These are phyloP conservation scores for Pigoraptor vietnamica DNA, from an alignment of 78 protist species.

Conservation along the genomic window DNA sequence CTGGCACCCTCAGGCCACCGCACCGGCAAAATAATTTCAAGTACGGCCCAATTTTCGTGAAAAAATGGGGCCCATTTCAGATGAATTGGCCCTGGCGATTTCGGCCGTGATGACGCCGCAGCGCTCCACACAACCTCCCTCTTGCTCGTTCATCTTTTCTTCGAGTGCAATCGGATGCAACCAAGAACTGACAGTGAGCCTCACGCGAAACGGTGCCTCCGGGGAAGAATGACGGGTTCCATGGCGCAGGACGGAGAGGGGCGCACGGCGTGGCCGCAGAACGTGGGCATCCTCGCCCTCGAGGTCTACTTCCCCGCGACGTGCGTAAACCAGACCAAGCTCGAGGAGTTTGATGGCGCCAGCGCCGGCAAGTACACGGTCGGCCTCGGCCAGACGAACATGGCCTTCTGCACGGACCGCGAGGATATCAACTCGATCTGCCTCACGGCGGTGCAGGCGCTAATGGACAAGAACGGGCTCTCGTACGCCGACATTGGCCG, in stretches of 20 bases:
- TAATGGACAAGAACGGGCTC: constrained; percentile 63
- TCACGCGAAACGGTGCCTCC: no score
- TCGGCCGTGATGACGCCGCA: no score
- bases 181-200: no score
- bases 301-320: constrained; percentile 85
- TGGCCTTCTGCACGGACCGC: constrained; percentile 80
- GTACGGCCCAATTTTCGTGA: no score
- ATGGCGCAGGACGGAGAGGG: neutral
- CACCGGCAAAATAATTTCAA: no score
- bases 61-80: no score
- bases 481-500: constrained; percentile 72
- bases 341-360: constrained; percentile 51
- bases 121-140: no score
- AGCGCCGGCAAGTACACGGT: constrained; percentile 86
- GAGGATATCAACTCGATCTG: constrained; percentile 91
- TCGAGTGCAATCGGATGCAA: no score
- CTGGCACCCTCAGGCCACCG: no score
- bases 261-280: neutral
- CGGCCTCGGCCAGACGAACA: constrained; percentile 88
- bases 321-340: constrained; percentile 68
- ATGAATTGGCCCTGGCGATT: no score
- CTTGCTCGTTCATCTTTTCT: no score
- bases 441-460: constrained; percentile 61
- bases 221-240: neutral
- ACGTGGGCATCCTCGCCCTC: constrained; percentile 85